Evolutionary conservation across 306 rosid genomes (phyloP).

Genomic region (Gleditsia sinensis): DNA sequence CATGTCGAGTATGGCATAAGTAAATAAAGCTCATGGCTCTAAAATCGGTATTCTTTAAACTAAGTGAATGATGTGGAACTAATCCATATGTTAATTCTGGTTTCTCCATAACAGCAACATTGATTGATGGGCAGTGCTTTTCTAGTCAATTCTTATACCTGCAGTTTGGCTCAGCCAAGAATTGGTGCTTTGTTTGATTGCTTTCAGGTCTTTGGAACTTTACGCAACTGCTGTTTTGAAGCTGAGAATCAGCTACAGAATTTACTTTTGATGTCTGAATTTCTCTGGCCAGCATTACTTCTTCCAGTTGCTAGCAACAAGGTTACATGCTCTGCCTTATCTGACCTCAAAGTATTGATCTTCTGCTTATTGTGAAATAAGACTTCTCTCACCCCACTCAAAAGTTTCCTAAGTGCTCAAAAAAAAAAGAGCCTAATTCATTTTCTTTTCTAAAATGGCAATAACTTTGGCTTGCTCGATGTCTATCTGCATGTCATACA

Average conservation of each 20-base stretch:
- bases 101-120: conserved; percentile 16
- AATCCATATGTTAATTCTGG: conserved; percentile 24
- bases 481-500: not conserved
- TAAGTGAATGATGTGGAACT: not conserved
- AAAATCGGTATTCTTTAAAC: conserved; percentile 1
- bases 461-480: conserved; percentile 4
- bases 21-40: conserved; percentile 3
- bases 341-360: conserved; percentile 20
- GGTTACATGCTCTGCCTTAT: conserved; percentile 51
- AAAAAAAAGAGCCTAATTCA: conserved; percentile 9
- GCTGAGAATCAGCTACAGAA: conserved; percentile 82
- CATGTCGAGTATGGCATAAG: conserved; percentile 4
- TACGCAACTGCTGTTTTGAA: conserved; percentile 94
- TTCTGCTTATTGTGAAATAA: conserved; percentile 29
- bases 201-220: conserved; percentile 82
- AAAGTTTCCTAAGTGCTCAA: conserved; percentile 1
- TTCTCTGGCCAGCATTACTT: conserved; percentile 98
- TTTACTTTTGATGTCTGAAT: conserved; percentile 89
- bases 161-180: conserved; percentile 26
- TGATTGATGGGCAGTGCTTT: conserved; percentile 3
- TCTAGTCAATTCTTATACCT: not conserved
- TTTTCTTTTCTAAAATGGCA: not conserved
- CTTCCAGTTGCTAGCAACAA: conserved; percentile 93
- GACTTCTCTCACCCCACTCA: not conserved
- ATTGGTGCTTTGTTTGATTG: conserved; percentile 25